Evolutionary conservation across 1,284 basidiomycete genomes (phyloP).

Genomic region (Sutorius eximius): DNA sequence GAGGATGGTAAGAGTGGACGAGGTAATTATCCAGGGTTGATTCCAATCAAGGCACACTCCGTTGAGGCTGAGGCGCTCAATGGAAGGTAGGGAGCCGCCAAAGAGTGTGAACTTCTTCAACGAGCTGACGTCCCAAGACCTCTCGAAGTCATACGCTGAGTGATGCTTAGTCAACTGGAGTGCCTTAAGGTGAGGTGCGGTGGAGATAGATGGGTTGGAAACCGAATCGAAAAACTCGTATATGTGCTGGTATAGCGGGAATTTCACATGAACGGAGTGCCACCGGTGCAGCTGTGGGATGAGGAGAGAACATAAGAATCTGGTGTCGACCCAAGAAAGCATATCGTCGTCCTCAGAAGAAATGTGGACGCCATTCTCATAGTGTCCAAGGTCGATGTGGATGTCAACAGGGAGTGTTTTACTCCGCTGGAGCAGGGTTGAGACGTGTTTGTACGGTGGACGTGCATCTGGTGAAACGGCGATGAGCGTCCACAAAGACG

Average conservation of each 20-base stretch:
- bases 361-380: neutral
- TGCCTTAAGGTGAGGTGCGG: neutral
- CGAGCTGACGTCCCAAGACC: neutral
- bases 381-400: neutral
- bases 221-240: neutral
- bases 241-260: neutral
- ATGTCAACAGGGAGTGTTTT: neutral
- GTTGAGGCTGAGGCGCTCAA: neutral
- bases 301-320: neutral
- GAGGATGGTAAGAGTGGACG: neutral
- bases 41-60: neutral
- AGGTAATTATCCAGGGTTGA: neutral
- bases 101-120: neutral
- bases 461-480: neutral
- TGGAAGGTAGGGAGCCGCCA: neutral
- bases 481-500: neutral
- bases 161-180: neutral
- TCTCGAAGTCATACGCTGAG: neutral
- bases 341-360: neutral
- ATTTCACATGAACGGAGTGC: neutral
- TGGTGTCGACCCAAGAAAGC: neutral
- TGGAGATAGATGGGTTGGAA: neutral
- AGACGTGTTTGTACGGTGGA: neutral
- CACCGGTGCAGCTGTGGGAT: neutral
- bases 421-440: neutral